A percentile compares a stretch with the other conserved stretches of the same genome.
phyloP scores from a whole-genome alignment of 2,329 filamentous ascomycete genomes.

The Meredithiella fracta region DNA sequence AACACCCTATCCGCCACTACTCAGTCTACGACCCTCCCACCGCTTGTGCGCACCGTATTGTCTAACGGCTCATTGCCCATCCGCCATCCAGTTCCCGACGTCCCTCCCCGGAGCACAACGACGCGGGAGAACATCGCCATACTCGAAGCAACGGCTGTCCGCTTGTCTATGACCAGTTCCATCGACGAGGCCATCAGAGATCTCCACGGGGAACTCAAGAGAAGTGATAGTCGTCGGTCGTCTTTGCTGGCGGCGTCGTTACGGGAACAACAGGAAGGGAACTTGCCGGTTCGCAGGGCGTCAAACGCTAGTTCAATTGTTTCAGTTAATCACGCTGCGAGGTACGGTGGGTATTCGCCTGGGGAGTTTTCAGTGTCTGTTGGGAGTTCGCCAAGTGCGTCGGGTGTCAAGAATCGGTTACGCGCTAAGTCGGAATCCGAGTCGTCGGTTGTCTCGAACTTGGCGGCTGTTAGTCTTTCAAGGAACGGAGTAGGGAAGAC shows the following conservation, averaged over 20 bases:
- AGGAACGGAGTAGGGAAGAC: constrained; percentile 39
- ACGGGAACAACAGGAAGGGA: constrained; percentile 16
- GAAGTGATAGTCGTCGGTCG: constrained; percentile 49
- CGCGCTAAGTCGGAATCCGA: constrained; percentile 31
- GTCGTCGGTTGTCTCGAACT: constrained; percentile 15
- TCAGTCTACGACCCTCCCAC: constrained; percentile 17
- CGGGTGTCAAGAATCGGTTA: constrained; percentile 32
- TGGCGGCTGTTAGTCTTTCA: constrained; percentile 23
- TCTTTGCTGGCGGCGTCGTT: constrained; percentile 39
- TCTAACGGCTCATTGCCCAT: constrained; percentile 29
- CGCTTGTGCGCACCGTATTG: constrained; percentile 32
- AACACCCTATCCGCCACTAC: background rate
- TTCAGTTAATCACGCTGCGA: constrained; percentile 48
- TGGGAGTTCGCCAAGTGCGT: constrained; percentile 40
- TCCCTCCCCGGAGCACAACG: constrained; percentile 43
- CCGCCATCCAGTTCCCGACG: constrained; percentile 45
- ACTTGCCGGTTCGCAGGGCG: constrained; percentile 26
- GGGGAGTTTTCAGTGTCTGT: constrained; percentile 42
- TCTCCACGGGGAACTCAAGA: constrained; percentile 54
- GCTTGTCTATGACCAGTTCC: constrained; percentile 56
- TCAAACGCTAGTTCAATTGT: constrained; percentile 46
- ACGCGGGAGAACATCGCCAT: constrained; percentile 53
- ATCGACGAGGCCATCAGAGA: constrained; percentile 64
- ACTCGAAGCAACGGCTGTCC: constrained; percentile 60
- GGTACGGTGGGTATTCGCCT: constrained; percentile 52